Base-by-base conservation (phyloP, 768 basidiomycete species). In the Brasilioporus rufonigricans region DNA sequence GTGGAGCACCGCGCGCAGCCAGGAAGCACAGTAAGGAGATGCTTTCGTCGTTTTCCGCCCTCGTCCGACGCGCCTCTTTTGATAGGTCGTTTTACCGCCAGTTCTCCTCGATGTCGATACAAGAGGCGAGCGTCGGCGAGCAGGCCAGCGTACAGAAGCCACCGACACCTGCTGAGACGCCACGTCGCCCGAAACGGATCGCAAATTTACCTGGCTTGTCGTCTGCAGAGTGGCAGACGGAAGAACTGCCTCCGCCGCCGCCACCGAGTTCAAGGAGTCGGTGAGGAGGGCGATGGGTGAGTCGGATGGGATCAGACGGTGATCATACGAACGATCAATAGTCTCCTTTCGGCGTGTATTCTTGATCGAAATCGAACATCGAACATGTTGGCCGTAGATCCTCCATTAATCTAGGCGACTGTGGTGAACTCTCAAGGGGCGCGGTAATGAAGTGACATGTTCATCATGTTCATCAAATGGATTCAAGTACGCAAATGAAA, bases 1-100 rank as follows among this genome's bases (percentile, higher is more conserved):
- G 5, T 97, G 92, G 89, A 84, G 83, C 45, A 79, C 81, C 41
- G 74, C 78, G 18, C 78, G 95, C 39, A 81, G 85, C 56, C 80
- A 85, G 46, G 91, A 95, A 68, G 77, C 90, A 26, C 84, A 85
- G 90, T 92, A 63, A 69, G 86, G 43, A 2, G 27, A 35, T 13
- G 6, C 4, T 21, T 32, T 31, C n/a, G 18, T 27, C 21, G 0
- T 24, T 35, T 29, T 35, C 13, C 10, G 13, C 19, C 24, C 39
- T 27, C 13, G 27, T 26, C 35, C 36, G 26, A 56, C 26, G 18
- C 10, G 35, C 4, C 19, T 1, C 19, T 27, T 10, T 44, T 48
- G 31, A 41, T 11, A 70, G 69, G 44, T 50, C 60, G 16, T 49
- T 70, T 47, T 55, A 57, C 39, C 60, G 43, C 46, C 53, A 38